Evolutionary conservation across 1,284 basidiomycete genomes (phyloP), one percentile per base, ranked within the genome.

Genomic region (Rhodotorula sp.): DNA sequence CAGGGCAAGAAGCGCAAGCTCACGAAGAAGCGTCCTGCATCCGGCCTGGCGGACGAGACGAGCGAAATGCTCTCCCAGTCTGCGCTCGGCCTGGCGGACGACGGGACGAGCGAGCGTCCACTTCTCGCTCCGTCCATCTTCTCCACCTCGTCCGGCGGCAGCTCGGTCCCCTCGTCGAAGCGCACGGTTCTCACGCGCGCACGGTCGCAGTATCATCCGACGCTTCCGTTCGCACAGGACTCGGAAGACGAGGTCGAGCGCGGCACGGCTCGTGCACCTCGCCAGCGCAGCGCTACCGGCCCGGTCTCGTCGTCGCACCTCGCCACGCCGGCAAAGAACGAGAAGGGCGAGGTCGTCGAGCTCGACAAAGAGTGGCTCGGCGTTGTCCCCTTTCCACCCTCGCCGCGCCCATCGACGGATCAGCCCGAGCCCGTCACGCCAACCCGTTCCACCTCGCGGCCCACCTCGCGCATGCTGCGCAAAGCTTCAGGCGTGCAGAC

Each of bases 341-440:
- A 66, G 34, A 25, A 48, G n/a, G 68, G 67, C 8, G n/a, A 57
- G 14, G 73, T 74, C 49, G 44, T 72, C 55, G 70, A 74, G 27
- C 4, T 67, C 55, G 70, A 72, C n/a, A 10, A 25, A 8, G 71
- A 66, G 8, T 75, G 74, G 74, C 50, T 73, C 50, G 69, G 67
- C n/a, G 63, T 75, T 49, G 65, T 69, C 0, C 69, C 74, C 13
- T 75, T 75, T 12, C 60, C 70, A 21, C 65, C 67, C 1, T 59
- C 66, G 2, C 55, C 60, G 0, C 56, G 42, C 2, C 34, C 48
- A 2, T 69, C 69, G 49, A n/a, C 44, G 34, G 49, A 58, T 10
- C 7, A 13, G 7, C 53, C 48, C 42, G 27, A 25, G 48, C 13
- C n/a, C 41, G 12, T 49, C 64, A 23, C 49, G 21, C 25, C 67